Evolutionary conservation across 192 early-diverging fungal genomes (phyloP).

Genomic region (Diversispora eburnea): DNA sequence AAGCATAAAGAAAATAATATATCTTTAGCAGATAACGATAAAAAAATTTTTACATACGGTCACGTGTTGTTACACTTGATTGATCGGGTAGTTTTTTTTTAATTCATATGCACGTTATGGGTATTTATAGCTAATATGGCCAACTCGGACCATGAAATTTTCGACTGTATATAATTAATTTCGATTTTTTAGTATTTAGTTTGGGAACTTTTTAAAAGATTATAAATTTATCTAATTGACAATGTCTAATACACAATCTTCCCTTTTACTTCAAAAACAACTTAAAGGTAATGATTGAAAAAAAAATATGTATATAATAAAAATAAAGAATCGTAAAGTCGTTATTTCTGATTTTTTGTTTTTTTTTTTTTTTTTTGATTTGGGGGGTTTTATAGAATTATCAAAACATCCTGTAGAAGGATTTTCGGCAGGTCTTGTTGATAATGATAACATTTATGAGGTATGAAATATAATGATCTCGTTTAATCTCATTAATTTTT

Average conservation of each 20-base stretch:
- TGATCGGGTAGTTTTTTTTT: no score
- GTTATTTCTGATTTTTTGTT: background rate
- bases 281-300: conserved; percentile 22
- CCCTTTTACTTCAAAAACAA: conserved; percentile 28
- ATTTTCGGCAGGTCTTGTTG: conserved; percentile 89
- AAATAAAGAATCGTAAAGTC: background rate
- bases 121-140: no score
- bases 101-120: no score
- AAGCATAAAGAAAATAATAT: no score
- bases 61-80: no score
- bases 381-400: conserved; percentile 56
- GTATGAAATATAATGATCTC: conserved; percentile 38
- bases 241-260: conserved; percentile 10
- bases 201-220: no score
- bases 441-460: conserved; percentile 84
- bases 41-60: no score
- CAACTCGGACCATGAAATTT: no score
- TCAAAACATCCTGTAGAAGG: conserved; percentile 67
- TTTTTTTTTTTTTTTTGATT: conserved; percentile 9
- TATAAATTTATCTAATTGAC: conserved; percentile 29
- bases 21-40: no score
- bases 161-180: no score
- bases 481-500: background rate
- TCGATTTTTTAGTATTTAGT: no score
- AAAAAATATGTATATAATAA: no score